Evolutionary conservation across 73 alveolate species (phyloP), one percentile per base, ranked within the genome.

Genomic region (Blepharisma stoltei): DNA sequence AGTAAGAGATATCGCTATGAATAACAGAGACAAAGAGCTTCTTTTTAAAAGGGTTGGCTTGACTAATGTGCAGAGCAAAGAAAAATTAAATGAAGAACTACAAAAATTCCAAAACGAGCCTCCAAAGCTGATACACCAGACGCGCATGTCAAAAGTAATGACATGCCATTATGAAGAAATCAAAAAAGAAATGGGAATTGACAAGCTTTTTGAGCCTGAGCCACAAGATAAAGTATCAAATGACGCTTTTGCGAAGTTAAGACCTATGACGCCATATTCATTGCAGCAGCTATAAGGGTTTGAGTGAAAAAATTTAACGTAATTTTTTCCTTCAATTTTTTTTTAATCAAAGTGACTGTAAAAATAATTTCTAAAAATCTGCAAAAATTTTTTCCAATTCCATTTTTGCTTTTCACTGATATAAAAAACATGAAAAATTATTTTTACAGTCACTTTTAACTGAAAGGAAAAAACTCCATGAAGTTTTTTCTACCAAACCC

Each of bases 191-290:
- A 60, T 60, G 73, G 73, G 73, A 20, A 60, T 60, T 9, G 46
- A 60, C 23, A 38, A 60, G 46, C 37, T 60, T 9, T 60, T 60
- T 60, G 23, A 25, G 23, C 49, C 14, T n/a, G 23, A 60, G 45
- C 73, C 73, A 60, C 14, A 60, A 60, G 73, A 60, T 60, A n/a
- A n/a, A 14, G 14, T 18, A 25, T 60, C 73, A 18, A 60, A 25
- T 60, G 73, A 60, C 14, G 73, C 73, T 20, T 60, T 60, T 60
- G 14, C 48, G 2, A 60, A 60, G 73, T 25, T 60, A 60, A 0
- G 73, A 60, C 73, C 73, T 60, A 14, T 60, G 14, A 14, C 73
- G 38, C 73, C 73, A 18, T 60, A 60, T 25, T 60, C 73, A 9
- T 9, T 60, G 2, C 23, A 60, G 14, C 49, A 60, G 47, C 46